A percentile compares a stretch with the other conserved stretches of the same genome.
Evolutionary conservation across 1,284 basidiomycete genomes (phyloP).

Genomic region (Austroboletus olivaceoglutinosus): DNA sequence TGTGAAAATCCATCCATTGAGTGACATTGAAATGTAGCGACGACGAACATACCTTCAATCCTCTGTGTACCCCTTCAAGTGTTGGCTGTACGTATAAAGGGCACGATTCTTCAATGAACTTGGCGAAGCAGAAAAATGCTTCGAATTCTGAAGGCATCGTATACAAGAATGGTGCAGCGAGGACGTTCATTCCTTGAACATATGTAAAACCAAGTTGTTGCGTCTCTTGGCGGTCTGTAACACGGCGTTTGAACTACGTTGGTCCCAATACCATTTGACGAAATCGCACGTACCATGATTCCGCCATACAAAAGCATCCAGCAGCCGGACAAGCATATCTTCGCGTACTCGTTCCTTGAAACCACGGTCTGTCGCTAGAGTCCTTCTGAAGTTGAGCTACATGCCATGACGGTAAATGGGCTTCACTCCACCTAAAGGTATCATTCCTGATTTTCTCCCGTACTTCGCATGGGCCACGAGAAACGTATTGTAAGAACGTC

Average conservation of each 20-base stretch:
- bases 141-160: slow-evolving; percentile 95
- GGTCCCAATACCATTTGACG: not conserved
- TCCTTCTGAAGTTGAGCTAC: slow-evolving; percentile 50
- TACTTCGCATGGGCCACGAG: slow-evolving; percentile 81
- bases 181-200: slow-evolving; percentile 98
- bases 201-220: slow-evolving; percentile 85
- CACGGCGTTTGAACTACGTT: slow-evolving; percentile 1
- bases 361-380: slow-evolving; percentile 89
- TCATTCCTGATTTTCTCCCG: slow-evolving; percentile 86
- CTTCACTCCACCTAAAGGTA: slow-evolving; percentile 62
- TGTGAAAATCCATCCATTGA: slow-evolving; percentile 32
- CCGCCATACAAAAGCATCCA: slow-evolving; percentile 97
- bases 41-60: slow-evolving; percentile 69
- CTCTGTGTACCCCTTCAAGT: slow-evolving; percentile 90
- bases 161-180: slow-evolving; percentile 95
- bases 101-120: slow-evolving; percentile 91
- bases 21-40: not conserved
- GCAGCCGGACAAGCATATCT: slow-evolving; percentile 91
- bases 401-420: not conserved
- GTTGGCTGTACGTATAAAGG: slow-evolving; percentile 96
- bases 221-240: slow-evolving; percentile 65
- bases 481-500: slow-evolving; percentile 79
- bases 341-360: slow-evolving; percentile 95
- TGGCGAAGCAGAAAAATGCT: slow-evolving; percentile 93
- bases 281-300: slow-evolving; percentile 61